Evolutionary conservation across 139 green algal species (phyloP), one percentile per base, ranked within the genome.

Genomic region (Micractinium sp.): DNA sequence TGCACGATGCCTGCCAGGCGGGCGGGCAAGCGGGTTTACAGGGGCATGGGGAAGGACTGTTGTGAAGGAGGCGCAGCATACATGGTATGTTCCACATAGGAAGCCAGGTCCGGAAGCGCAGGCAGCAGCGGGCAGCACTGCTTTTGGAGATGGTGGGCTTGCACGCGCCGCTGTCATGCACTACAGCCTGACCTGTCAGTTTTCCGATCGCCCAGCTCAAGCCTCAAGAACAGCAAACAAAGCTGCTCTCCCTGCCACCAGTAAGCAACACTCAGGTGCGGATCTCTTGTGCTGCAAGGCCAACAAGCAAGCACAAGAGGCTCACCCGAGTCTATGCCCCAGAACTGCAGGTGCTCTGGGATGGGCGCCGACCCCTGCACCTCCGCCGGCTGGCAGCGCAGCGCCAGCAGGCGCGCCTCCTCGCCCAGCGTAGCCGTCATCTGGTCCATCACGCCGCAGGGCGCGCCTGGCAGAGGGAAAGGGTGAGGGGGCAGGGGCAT

Each of bases 381-480:
- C 89, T 97, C 91, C 22, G 94, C 96, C 0, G 97, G 96, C 90
- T 98, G 96, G 88, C 97, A 99, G 83, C 94, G 85, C 90, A 99
- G 91, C 25, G 93, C 93, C 79, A 99, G 89, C 82, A 99, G 95
- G 20, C 91, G 78, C 5, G 87, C 91, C 36, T 89, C 79, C n/a
- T 95, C 33, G 9, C 98, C 98, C 88, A 98, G 92, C 0, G 92
- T 89, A 5, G 90, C 92, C 3, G 96, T 93, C 94, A 98, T 97
- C 91, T 99, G 96, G 87, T 99, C 98, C 98, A 99, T 99, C 23
- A 99, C 92, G 31, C 98, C 98, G 88, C 98, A 99, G 0, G 97
- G 96, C 1, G 97, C 96, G 19, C 98, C 90, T 90, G 80, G 74
- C 9, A 7, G 47, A 27, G 73, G 3, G 20, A 27, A 33, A 0